These are phyloP conservation scores for Nicotiana noctiflora DNA, from an alignment of 257 asterid genomes.

Conservation along the genomic window DNA sequence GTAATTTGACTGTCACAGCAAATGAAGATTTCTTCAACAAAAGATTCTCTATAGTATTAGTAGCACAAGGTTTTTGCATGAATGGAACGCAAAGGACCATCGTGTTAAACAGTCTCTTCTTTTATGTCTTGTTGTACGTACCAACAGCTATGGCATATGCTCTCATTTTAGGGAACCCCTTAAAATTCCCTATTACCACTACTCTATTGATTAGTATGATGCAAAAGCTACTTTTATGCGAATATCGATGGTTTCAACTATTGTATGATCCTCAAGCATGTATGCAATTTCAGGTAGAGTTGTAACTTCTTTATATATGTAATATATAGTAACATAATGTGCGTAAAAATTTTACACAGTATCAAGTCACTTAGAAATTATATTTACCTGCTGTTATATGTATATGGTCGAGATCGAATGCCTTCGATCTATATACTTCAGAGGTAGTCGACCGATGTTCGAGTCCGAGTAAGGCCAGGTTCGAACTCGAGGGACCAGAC, in stretches of 20 bases:
- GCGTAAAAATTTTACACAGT: no score
- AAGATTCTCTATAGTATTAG: not conserved
- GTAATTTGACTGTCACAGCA: not conserved
- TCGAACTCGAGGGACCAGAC: no score
- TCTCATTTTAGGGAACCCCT: not conserved
- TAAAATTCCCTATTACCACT: not conserved
- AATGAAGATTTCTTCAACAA: not conserved
- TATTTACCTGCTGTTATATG: no score
- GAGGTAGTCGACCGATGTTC: no score
- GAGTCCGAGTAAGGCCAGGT: no score
- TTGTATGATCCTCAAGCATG: not conserved
- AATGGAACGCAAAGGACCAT: not conserved
- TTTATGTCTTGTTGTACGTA: not conserved
- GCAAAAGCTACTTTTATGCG: not conserved
- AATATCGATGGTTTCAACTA: not conserved
- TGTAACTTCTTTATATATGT: no score
- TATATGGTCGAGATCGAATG: no score
- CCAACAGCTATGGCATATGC: slow-evolving; percentile 3
- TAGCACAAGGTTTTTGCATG: not conserved
- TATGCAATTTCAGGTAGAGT: not conserved
- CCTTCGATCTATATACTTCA: no score
- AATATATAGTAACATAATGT: no score
- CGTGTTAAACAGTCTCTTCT: not conserved
- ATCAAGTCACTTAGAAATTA: no score
- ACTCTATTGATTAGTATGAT: not conserved